Evolutionary conservation across 2,329 filamentous ascomycete species (phyloP).

Genomic region (Hypoxylon sp.): DNA sequence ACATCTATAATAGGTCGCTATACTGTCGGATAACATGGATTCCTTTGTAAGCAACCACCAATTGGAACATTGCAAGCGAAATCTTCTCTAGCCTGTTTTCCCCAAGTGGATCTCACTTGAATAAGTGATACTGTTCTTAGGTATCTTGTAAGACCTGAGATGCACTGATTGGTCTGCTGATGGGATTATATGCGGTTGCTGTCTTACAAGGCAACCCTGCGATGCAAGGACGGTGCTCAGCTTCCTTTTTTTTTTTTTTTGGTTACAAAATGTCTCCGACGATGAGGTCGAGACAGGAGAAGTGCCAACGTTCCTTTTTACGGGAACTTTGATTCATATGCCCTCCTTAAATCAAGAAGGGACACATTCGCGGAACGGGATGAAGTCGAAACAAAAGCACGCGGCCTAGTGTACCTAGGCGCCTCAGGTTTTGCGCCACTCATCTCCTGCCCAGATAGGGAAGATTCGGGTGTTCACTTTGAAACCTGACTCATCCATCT

Average conservation of each 20-base stretch:
- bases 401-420: slow-evolving; percentile 5
- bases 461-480: slow-evolving; percentile 11
- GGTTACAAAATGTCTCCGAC: neutral
- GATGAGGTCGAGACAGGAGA: slow-evolving; percentile 4
- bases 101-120: neutral
- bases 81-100: neutral
- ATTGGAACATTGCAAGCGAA: neutral
- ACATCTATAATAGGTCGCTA: neutral
- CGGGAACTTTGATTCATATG: neutral
- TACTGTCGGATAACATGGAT: neutral
- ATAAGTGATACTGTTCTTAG: neutral
- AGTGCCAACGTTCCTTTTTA: slow-evolving; percentile 1
- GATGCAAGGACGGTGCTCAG: slow-evolving; percentile 6
- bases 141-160: slow-evolving; percentile 8
- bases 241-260: slow-evolving; percentile 4
- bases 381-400: slow-evolving; percentile 39
- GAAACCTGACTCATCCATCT: slow-evolving; percentile 19
- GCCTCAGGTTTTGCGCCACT: slow-evolving; percentile 21
- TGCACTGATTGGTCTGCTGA: slow-evolving; percentile 15
- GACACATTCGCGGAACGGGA: slow-evolving; percentile 4
- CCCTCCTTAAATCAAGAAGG: neutral
- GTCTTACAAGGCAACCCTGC: slow-evolving; percentile 24
- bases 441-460: slow-evolving; percentile 11
- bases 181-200: slow-evolving; percentile 12
- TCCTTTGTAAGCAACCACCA: neutral